A percentile compares a stretch with the other conserved stretches of the same genome.
Conservation (phyloP, 352 stramenopile genomes). For the Phytophthora vignae region DNA sequence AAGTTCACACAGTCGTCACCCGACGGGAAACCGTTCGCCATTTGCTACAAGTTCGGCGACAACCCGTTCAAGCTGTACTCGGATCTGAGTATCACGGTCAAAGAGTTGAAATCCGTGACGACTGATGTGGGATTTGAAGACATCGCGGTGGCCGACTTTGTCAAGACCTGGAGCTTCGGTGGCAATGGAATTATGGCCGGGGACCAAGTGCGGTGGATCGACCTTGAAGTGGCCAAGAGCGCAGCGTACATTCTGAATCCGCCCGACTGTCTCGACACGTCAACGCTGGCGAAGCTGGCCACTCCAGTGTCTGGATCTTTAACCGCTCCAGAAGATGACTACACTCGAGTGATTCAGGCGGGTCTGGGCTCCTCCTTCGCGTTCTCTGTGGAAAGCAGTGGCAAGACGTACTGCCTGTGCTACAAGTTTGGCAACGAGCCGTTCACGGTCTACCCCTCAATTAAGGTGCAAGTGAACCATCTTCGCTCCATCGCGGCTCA, state of each 20-base stretch:
- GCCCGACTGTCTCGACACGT: slow-evolving; percentile 50
- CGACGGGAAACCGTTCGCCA: slow-evolving; percentile 44
- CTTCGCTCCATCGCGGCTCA: slow-evolving; percentile 40
- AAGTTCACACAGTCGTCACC: slow-evolving; percentile 59
- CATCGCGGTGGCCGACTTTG: slow-evolving; percentile 58
- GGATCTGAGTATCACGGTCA: slow-evolving; percentile 56
- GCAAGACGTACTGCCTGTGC: slow-evolving; percentile 67
- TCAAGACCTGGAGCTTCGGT: slow-evolving; percentile 61
- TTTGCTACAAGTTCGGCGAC: slow-evolving; percentile 79
- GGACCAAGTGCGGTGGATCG: slow-evolving; percentile 70
- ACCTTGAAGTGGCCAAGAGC: slow-evolving; percentile 44
- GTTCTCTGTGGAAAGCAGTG: slow-evolving; percentile 50
- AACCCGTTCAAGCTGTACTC: slow-evolving; percentile 78
- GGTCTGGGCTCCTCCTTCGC: slow-evolving; percentile 28
- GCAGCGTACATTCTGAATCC: slow-evolving; percentile 24
- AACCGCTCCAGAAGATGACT: slow-evolving; percentile 46
- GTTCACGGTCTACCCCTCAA: slow-evolving; percentile 54
- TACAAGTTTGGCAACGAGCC: slow-evolving; percentile 79
- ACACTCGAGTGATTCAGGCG: slow-evolving; percentile 45
- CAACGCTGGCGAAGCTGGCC: slow-evolving; percentile 46
- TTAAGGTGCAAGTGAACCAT: slow-evolving; percentile 61
- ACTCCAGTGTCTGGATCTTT: slow-evolving; percentile 20
- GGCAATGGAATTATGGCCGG: slow-evolving; percentile 48
- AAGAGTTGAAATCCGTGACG: slow-evolving; percentile 50
- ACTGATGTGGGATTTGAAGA: slow-evolving; percentile 39